These are phyloP conservation scores for Colletotrichum sp. DNA, from an alignment of 2,329 filamentous ascomycete genomes.

Conservation along the genomic window DNA sequence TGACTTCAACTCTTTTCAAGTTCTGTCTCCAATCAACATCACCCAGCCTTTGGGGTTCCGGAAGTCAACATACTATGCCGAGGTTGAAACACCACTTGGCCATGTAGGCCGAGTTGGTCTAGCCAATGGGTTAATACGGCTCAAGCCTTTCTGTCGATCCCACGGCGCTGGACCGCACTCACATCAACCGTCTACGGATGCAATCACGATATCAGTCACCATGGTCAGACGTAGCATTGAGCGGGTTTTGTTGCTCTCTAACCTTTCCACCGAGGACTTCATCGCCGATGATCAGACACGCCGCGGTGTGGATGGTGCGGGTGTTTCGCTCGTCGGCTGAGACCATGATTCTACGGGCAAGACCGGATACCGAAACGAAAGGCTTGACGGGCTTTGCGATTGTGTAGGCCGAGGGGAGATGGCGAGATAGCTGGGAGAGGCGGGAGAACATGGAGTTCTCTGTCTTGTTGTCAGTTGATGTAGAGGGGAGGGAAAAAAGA, in stretches of 20 bases:
- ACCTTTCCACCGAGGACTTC: slow-evolving; percentile 96
- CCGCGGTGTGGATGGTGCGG: slow-evolving; percentile 84
- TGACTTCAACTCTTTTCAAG: slow-evolving; percentile 88
- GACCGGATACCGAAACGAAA: slow-evolving; percentile 24
- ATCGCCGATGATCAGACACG: slow-evolving; percentile 95
- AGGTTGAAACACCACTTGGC: slow-evolving; percentile 69
- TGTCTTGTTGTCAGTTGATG: neutral
- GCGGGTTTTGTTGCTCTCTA: slow-evolving; percentile 8
- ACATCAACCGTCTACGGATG: slow-evolving; percentile 42
- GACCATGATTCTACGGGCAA: slow-evolving; percentile 45
- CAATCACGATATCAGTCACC: neutral
- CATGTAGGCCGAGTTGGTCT: slow-evolving; percentile 70
- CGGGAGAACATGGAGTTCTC: slow-evolving; percentile 72
- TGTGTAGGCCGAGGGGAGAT: slow-evolving; percentile 52
- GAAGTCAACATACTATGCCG: slow-evolving; percentile 56
- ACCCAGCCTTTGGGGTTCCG: no score
- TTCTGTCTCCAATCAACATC: slow-evolving; percentile 44
- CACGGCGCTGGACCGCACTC: slow-evolving; percentile 24
- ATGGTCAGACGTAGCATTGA: neutral
- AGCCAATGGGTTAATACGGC: slow-evolving; percentile 15
- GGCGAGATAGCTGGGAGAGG: slow-evolving; percentile 74
- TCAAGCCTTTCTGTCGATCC: neutral
- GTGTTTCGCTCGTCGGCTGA: slow-evolving; percentile 60
- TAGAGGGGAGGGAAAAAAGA: neutral
- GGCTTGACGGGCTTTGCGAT: slow-evolving; percentile 30